Evolutionary conservation across 1,284 basidiomycete genomes (phyloP), one percentile per base, ranked within the genome.

Genomic region (Rhizoctonia solani): DNA sequence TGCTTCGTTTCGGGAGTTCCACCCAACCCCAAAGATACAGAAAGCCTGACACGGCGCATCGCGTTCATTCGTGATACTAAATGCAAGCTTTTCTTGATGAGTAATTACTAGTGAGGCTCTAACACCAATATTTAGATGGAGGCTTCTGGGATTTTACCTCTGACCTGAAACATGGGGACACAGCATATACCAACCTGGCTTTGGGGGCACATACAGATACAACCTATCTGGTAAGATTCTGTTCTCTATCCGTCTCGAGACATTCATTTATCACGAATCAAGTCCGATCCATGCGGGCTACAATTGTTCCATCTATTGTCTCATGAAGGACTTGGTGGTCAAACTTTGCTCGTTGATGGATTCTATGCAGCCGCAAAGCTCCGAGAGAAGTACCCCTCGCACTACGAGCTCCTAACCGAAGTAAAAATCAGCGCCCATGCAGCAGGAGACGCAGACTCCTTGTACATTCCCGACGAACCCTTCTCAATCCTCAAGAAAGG

Each of bases 141-240:
- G 87, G 87, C 54, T 96, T 98, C 77, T 99, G 96, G 95, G 93
- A 98, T 74, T 97, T 99, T 74, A 98, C 95, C 0, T 88, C 95
- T 0, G 88, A 97, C 75, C 83, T 97, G 21, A 87, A 89, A 11
- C 94, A 92, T 74, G 94, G 94, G 21, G 95, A 98, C 75, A 88
- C 93, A 3, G 88, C 89, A 47, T 99, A 99, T 78, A 95, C 94
- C 6, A 92, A 89, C 21, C 78, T 97, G 44, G 89, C 89, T 0
- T 84, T 99, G 4, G 87, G 86, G 6, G 94, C 93, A 0, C 96
- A 99, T 76, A 98, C 95, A 1, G 96, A 98, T 74, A 97, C 92
- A 54, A 96, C 95, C 1, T 98, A 98, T 78, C 94, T 90, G 73
- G 89, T 93, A 72, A 68, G n/a, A n/a, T n/a, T n/a, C n/a, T n/a